These are phyloP conservation scores for Erodium moschatum DNA, from an alignment of 441 rosid species.

Conservation along the genomic window DNA sequence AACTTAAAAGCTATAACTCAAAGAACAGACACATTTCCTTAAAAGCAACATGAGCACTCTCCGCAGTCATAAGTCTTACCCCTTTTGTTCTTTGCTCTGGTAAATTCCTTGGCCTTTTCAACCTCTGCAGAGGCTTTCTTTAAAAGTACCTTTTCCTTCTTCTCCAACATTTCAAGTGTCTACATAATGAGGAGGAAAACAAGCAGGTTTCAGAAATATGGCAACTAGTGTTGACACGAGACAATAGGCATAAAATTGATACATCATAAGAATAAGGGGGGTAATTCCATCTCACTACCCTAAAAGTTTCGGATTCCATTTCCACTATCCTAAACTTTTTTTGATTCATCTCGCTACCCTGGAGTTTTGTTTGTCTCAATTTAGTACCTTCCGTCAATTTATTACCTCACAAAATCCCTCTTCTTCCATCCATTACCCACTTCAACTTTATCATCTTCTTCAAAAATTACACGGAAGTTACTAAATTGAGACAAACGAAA, in stretches of 20 bases:
- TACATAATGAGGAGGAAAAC: constrained; percentile 19
- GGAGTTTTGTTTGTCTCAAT: no score
- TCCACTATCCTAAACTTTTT: no score
- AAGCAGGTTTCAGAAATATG: background rate
- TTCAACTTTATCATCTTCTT: no score
- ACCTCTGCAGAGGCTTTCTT: constrained; percentile 72
- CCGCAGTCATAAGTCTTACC: constrained; percentile 22
- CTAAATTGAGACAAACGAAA: no score
- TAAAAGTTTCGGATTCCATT: no score
- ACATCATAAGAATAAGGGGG: background rate
- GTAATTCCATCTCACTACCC: no score
- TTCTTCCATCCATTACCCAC: no score
- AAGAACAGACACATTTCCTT: background rate
- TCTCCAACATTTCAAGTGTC: constrained; percentile 95
- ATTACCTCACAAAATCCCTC: no score
- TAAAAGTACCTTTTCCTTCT: constrained; percentile 74
- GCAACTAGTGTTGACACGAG: background rate
- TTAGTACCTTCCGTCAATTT: no score
- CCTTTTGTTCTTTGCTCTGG: constrained; percentile 54
- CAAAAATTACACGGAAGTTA: no score
- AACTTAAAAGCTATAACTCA: background rate
- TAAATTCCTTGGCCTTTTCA: constrained; percentile 67
- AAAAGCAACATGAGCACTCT: background rate
- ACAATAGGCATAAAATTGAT: background rate
- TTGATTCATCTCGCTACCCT: no score